phyloP scores from a whole-genome alignment of 805 yeast species.

The Phaffomyces thermotolerans region DNA sequence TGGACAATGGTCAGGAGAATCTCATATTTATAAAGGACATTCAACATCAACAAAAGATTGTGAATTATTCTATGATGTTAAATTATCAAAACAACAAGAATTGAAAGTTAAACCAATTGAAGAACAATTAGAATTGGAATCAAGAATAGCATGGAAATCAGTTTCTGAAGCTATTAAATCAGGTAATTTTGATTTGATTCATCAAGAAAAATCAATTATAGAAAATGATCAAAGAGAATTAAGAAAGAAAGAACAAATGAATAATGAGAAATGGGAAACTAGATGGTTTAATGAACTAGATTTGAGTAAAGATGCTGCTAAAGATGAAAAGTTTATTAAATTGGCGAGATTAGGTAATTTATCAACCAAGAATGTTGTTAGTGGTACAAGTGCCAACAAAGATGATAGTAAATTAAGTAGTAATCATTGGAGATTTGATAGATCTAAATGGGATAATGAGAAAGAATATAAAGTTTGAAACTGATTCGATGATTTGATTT shows the following conservation, averaged over 20 bases:
- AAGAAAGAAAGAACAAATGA: slow-evolving; percentile 63
- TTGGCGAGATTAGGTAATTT: slow-evolving; percentile 44
- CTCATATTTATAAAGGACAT: slow-evolving; percentile 54
- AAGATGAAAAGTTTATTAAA: slow-evolving; percentile 32
- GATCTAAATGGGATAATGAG: slow-evolving; percentile 50
- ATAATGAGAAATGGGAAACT: slow-evolving; percentile 62
- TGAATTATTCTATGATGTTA: slow-evolving; percentile 59
- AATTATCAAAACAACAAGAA: slow-evolving; percentile 40
- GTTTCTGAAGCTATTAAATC: slow-evolving; percentile 81
- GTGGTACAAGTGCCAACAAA: slow-evolving; percentile 51
- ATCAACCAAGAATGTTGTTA: slow-evolving; percentile 58
- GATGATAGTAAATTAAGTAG: slow-evolving; percentile 45
- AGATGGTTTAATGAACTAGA: slow-evolving; percentile 70
- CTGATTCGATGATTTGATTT: neutral
- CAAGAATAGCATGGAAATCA: slow-evolving; percentile 81
- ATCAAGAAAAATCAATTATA: slow-evolving; percentile 64
- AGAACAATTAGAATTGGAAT: slow-evolving; percentile 73
- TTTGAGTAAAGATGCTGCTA: slow-evolving; percentile 24
- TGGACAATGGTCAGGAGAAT: slow-evolving; percentile 90
- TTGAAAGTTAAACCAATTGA: slow-evolving; percentile 74
- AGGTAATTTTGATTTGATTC: slow-evolving; percentile 71
- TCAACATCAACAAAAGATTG: slow-evolving; percentile 38
- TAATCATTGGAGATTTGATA: slow-evolving; percentile 66
- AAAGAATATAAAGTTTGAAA: slow-evolving; percentile 30
- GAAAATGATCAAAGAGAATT: slow-evolving; percentile 82